These are phyloP conservation scores for Aspergillus leporis DNA, from an alignment of 495 filamentous ascomycete species.

Conservation along the genomic window DNA sequence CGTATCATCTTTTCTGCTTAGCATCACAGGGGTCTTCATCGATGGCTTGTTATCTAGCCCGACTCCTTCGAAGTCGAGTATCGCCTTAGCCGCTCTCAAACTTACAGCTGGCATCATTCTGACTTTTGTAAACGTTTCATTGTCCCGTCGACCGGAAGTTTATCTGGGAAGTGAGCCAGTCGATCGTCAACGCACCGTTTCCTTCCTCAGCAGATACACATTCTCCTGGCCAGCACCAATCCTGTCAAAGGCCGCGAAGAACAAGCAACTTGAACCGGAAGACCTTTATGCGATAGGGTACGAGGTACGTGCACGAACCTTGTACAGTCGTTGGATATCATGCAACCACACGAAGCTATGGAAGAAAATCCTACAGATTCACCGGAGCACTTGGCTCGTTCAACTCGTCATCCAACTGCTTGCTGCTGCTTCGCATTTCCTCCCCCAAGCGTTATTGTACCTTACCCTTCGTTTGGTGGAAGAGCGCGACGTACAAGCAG, in stretches of 20 bases:
- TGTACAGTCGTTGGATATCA: conserved; percentile 8
- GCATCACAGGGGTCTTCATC: not conserved
- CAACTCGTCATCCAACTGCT: conserved; percentile 14
- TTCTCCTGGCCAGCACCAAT: conserved; percentile 56
- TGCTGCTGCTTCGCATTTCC: conserved; percentile 3
- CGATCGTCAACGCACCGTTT: conserved; percentile 57
- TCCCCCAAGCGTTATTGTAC: conserved; percentile 14
- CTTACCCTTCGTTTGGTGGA: conserved; percentile 16
- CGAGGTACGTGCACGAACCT: conserved; percentile 9
- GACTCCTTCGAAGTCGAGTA: not conserved
- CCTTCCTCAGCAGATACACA: conserved; percentile 57
- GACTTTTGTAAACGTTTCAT: conserved; percentile 10
- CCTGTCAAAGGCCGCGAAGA: conserved; percentile 51
- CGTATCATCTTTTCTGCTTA: not conserved
- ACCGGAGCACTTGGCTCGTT: conserved; percentile 8
- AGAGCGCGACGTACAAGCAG: conserved; percentile 13
- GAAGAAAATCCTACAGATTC: conserved; percentile 14
- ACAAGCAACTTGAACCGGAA: conserved; percentile 54
- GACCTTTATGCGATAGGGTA: conserved; percentile 46
- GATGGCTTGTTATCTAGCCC: not conserved
- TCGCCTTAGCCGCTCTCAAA: conserved; percentile 4
- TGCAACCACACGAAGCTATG: conserved; percentile 3
- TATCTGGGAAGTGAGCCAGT: conserved; percentile 50
- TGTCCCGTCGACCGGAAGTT: conserved; percentile 65
- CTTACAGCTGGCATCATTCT: conserved; percentile 10